Base-by-base conservation (phyloP, 371 early-diverging fungal species). In the Paramicrosporidium saccamoebae region DNA sequence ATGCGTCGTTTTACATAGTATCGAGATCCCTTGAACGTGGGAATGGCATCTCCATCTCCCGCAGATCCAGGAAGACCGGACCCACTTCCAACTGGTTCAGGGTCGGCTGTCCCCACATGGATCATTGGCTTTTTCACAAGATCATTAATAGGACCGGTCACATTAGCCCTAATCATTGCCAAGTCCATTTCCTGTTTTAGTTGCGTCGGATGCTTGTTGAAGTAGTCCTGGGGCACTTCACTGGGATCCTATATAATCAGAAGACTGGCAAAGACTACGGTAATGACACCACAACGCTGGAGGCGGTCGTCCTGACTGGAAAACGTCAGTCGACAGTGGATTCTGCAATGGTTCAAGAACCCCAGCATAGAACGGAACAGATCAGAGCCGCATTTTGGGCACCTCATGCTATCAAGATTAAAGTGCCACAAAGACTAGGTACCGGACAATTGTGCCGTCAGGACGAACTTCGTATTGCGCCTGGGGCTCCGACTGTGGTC, bases 1-100 rank as follows among this genome's bases (percentile, higher is more conserved):
- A 77, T 47, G 2, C 64, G 50, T 12, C 62, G 44, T 22, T 69
- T 66, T 14, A 74, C 54, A 32, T 82, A 68, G 27, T 81, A 86
- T 1, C 81, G 51, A 5, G 81, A 72, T 3, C 62, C 74, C 3
- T 18, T 28, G n/a, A 26, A 19, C 5, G 31, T n/a, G n/a, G n/a
- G n/a, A n/a, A n/a, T n/a, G n/a, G n/a, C n/a, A 8, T 39, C 27
- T n/a, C 47, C 46, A 23, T 37, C 26, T 23, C 37, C 22, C 27
- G 17, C 32, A 17, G 31, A 19, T 5, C 10, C 15, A n/a, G 30
- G 23, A 7, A 36, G 17, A 8, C 34, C 38, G 22, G 43, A 19
- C 35, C 39, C 15, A 46, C 25, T 0, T 42, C 43, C 37, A 3
- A 39, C 23, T 2, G 23, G 26, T 14, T 25, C 19, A 12, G 17